Base-by-base conservation (phyloP, 164 flowering plant genomes). In the Chloranthus sessilifolius region DNA sequence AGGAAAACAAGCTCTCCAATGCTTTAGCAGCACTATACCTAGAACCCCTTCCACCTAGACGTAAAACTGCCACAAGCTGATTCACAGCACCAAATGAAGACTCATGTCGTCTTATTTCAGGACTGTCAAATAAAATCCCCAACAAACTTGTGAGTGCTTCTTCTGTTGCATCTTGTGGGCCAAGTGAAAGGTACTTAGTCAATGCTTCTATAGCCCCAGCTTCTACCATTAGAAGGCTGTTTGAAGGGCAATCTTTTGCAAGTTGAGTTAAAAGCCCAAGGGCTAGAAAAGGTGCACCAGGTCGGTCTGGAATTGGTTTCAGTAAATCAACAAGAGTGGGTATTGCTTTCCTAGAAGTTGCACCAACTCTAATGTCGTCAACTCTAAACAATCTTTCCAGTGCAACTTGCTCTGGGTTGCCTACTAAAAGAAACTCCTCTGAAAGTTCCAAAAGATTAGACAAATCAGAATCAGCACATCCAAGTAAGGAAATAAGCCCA, bases 221-320 rank as follows among this genome's bases (percentile, higher is more conserved):
- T 58, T 94, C 99, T 8, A 87, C 99, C 99, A 94, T 94, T 40
- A 77, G 75, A 62, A 78, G 71, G 68, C 70, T 83, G 68, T 89
- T 94, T 37, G 95, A 50, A 5, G 90, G 76, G 58, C 86, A 70
- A 58, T 87, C 97, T 71, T 60, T 78, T 14, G 95, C 83, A 72
- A 94, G 99, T 65, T 89, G 99, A 36, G 77, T 85, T 56, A 94
- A 71, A 64, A 81, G 74, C 17, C 90, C 85, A 22, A 89, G 88
- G 29, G 97, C 83, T 7, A 94, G 73, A 62, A 83, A 80, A 43
- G 96, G 99, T 33, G 97, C 99, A 20, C 95, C 97, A n/a, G 99
- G 99, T 11, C 97, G 88, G 64, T 94, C 97, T 35, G 97, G 99
- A 57, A 87, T 89, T 17, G 97, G 99, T 66, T 89, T 94, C 4